Evolutionary conservation across 1,284 basidiomycete species (phyloP), one percentile per base, ranked within the genome.

Genomic region (Trichosporon sp.): DNA sequence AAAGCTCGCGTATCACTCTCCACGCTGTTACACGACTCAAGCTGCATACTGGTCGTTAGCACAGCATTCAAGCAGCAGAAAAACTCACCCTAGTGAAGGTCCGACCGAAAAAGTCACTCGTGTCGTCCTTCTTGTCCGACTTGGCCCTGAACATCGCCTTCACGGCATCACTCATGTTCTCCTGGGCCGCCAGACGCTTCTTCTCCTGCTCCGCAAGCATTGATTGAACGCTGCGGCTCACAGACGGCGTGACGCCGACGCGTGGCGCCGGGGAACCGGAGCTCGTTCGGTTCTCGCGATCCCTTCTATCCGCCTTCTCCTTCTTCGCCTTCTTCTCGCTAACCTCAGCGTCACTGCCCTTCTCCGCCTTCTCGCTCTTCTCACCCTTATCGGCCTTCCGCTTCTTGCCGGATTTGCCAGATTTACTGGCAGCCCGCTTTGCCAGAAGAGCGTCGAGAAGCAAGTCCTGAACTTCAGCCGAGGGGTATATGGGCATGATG

Each of bases 151-250:
- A 81, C 73, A 81, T 77, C 4, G 76, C 69, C 70, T 76, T 76
- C 27, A 81, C 79, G 16, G 80, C 80, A 37, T 78, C 78, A 54
- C 76, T 79, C 78, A 81, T 80, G 11, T 75, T 76, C n/a, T 72
- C 76, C 65, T 77, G 74, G 0, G 75, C 74, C 16, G 66, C 74
- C 36, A 74, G 60, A 21, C 80, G 69, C 66, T 78, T 78, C 65
- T 74, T 71, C 67, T 81, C 80, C 36, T 79, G 74, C 61, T 77
- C 80, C 1, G 75, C 74, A 19, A 81, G 71, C 66, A 80, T 76
- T 23, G 77, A 71, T 25, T 74, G 71, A 0, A 81, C 79, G 1
- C 73, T 73, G 11, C 67, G 60, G 9, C 64, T 61, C 10, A 74
- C 54, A 5, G 69, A 57, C 44, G 54, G 65, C 4, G 58, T 16